A percentile compares a stretch with the other conserved stretches of the same genome.
phyloP scores from a whole-genome alignment of 306 rosid genomes.

The Senna siamea region DNA sequence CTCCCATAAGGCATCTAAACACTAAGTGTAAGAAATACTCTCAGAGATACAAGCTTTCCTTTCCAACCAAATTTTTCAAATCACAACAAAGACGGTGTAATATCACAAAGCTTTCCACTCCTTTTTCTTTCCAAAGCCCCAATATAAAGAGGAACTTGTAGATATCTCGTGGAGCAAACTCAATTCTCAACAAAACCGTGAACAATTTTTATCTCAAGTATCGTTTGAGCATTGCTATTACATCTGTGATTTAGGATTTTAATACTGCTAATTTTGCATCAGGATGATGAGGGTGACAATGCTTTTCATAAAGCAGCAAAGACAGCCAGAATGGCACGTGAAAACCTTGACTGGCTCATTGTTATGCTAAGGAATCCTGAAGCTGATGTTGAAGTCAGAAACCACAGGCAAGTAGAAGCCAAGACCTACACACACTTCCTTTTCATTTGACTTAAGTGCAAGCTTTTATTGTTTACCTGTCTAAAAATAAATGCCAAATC shows the following conservation, averaged over 20 bases:
- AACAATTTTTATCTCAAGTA: too few relatives aligned
- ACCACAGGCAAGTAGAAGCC: constrained; percentile 68
- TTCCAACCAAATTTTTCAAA: too few relatives aligned
- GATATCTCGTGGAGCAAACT: background rate
- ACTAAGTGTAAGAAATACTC: background rate
- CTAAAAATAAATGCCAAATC: background rate
- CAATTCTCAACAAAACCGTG: too few relatives aligned
- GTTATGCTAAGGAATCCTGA: constrained; percentile 63
- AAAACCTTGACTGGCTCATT: constrained; percentile 80
- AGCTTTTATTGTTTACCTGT: background rate
- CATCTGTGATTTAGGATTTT: background rate
- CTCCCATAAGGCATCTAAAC: background rate
- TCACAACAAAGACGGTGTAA: too few relatives aligned
- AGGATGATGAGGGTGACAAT: constrained; percentile 81
- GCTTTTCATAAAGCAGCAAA: constrained; percentile 81
- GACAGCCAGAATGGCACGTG: constrained; percentile 73
- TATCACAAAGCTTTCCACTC: background rate
- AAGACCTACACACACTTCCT: background rate
- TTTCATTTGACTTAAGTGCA: constrained; percentile 19
- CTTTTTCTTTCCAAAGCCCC: background rate
- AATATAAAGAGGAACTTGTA: background rate
- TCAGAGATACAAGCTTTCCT: too few relatives aligned
- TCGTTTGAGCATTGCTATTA: background rate
- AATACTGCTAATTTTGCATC: constrained; percentile 35
- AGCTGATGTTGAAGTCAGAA: constrained; percentile 71